Evolutionary conservation across 1,284 basidiomycete species (phyloP).

Genomic region (Volvariella volvacea): DNA sequence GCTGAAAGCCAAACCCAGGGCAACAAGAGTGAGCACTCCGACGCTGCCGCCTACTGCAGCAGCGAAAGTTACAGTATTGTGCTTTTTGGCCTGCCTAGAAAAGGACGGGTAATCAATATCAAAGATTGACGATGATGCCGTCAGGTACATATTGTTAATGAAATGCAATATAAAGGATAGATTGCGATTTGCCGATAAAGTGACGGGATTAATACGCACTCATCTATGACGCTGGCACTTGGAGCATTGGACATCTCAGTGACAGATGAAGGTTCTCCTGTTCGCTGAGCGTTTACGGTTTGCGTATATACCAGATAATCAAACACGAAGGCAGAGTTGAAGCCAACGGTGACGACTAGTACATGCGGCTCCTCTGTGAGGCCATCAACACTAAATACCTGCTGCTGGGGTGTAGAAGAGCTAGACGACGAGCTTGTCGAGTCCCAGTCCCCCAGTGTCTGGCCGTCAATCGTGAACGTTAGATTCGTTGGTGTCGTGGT

Average conservation of each 20-base stretch:
- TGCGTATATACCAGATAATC: slow-evolving; percentile 41
- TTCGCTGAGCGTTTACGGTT: too few relatives aligned
- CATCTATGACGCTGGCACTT: background rate
- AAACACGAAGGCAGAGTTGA: slow-evolving; percentile 40
- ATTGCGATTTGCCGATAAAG: background rate
- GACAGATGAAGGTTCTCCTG: too few relatives aligned
- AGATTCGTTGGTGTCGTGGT: slow-evolving; percentile 24
- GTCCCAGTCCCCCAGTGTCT: slow-evolving; percentile 17
- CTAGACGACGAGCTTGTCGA: slow-evolving; percentile 5
- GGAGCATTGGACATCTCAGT: background rate
- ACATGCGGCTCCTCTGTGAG: slow-evolving; percentile 33
- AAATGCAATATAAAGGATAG: background rate
- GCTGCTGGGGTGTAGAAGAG: slow-evolving; percentile 19
- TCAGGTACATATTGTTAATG: too few relatives aligned
- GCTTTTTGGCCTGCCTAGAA: slow-evolving; percentile 19
- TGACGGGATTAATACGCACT: background rate
- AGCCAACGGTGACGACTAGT: slow-evolving; percentile 35
- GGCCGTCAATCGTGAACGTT: slow-evolving; percentile 24
- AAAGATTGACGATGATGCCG: too few relatives aligned
- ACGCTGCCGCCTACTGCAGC: slow-evolving; percentile 45
- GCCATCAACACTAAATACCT: slow-evolving; percentile 29
- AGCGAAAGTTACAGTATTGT: slow-evolving; percentile 44
- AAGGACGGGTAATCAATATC: background rate
- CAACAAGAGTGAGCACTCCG: slow-evolving; percentile 40
- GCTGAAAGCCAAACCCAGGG: slow-evolving; percentile 41